Conservation (phyloP, 257 asterid species). For the Agastache rugosa region DNA sequence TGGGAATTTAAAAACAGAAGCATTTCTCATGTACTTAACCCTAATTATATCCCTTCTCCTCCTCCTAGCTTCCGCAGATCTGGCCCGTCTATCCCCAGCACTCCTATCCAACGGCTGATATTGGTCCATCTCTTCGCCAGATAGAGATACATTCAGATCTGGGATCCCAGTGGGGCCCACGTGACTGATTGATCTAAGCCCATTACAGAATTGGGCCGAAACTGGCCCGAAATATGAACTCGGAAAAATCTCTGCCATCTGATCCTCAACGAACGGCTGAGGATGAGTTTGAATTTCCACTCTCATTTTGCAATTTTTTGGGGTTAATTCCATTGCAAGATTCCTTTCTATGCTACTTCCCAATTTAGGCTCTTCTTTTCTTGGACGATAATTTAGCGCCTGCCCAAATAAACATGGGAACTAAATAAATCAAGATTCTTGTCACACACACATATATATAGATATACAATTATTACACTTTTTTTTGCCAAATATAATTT, state of each 20-base stretch:
- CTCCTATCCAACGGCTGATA: slow-evolving; percentile 44
- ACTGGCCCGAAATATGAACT: slow-evolving; percentile 28
- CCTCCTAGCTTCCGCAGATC: slow-evolving; percentile 68
- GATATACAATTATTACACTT: background rate
- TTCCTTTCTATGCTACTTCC: background rate
- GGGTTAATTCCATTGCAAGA: slow-evolving; percentile 16
- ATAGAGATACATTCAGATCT: slow-evolving; percentile 41
- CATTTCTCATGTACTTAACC: slow-evolving; percentile 40
- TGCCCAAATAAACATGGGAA: background rate
- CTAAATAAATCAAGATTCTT: slow-evolving; percentile 28
- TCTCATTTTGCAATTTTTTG: background rate
- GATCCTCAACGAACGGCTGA: slow-evolving; percentile 39
- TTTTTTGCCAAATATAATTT: background rate
- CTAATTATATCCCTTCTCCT: slow-evolving; percentile 52
- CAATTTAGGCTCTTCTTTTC: slow-evolving; percentile 28
- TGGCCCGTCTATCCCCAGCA: slow-evolving; percentile 43
- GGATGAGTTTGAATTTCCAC: slow-evolving; percentile 4
- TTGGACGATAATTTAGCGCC: slow-evolving; percentile 32
- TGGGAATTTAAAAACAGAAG: slow-evolving; percentile 35
- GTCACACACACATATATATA: background rate
- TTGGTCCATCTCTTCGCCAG: slow-evolving; percentile 38
- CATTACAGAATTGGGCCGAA: slow-evolving; percentile 33
- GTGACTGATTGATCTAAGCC: slow-evolving; percentile 30
- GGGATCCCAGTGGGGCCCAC: slow-evolving; percentile 52
- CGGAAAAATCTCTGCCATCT: slow-evolving; percentile 34